Evolutionary conservation across 441 rosid species (phyloP).

Genomic region (Arabidopsis hybrid): DNA sequence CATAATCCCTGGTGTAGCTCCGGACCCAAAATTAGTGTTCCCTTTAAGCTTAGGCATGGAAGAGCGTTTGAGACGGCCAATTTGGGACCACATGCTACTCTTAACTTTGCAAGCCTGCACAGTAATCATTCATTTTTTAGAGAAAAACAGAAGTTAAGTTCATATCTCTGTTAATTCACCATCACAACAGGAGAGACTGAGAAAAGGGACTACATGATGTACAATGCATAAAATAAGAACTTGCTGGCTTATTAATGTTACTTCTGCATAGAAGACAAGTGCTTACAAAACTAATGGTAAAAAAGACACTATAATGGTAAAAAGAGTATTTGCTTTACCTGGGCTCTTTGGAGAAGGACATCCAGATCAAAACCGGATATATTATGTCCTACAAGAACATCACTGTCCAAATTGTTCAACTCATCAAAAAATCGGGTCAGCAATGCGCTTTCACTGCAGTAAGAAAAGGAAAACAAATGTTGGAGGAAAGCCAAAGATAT

Average conservation of each 20-base stretch:
- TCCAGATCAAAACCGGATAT: conserved; percentile 98
- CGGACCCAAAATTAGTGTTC: conserved; percentile 35
- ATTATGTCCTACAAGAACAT: conserved; percentile 66
- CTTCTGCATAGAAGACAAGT: conserved; percentile 4
- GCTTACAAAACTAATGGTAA: not conserved
- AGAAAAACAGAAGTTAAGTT: not conserved
- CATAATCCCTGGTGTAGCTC: too few species aligned
- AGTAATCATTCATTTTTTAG: conserved; percentile 4
- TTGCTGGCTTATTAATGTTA: conserved; percentile 4
- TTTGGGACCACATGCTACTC: conserved; percentile 94
- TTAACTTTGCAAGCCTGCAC: conserved; percentile 87
- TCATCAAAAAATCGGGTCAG: too few species aligned
- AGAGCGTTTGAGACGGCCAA: conserved; percentile 96
- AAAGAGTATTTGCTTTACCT: conserved; percentile 54
- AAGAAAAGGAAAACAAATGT: too few species aligned
- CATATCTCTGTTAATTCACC: conserved; percentile 12
- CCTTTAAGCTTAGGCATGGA: conserved; percentile 94
- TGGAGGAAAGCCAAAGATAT: too few species aligned
- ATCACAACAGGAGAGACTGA: not conserved
- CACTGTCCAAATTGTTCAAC: too few species aligned
- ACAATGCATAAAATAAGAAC: conserved; percentile 2
- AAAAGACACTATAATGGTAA: too few species aligned
- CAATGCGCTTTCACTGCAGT: too few species aligned
- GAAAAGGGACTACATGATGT: conserved; percentile 20
- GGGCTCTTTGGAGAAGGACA: conserved; percentile 91